Base-by-base conservation (phyloP, 2,329 filamentous ascomycete species). In the Colletotrichum viniferum region DNA sequence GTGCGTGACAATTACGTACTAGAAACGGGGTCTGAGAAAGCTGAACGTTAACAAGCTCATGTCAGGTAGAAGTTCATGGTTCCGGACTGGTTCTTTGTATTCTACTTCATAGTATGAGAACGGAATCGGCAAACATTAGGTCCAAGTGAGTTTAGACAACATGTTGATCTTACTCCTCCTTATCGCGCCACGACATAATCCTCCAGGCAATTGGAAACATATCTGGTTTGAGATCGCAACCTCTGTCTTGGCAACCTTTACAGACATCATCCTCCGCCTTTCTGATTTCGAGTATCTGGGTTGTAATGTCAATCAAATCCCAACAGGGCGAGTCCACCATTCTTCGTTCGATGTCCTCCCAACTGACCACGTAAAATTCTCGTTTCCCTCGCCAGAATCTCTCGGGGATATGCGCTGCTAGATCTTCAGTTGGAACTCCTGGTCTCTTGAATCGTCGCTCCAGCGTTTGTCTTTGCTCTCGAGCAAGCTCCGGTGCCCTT, bases 161-260 rank as follows among this genome's bases (percentile, higher is more conserved):
- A 3, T 3, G n/a, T 21, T 13, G 43, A 7, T 0, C 1, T 52
- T 21, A 13, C 43, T 7, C 43, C n/a, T 58, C 24, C 12, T 9
- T n/a, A 32, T 61, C 58, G 10, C 58, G 58, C 58, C 58, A 61
- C n/a, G 58, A 34, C 58, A 61, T 61, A n/a, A 61, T 61, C 28
- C 28, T 34, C 28, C 28, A 61, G 0, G 28, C 28, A 9, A 32
- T 30, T 30, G 58, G 58, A 8, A 61, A 61, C 18, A n/a, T 61
- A 2, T 61, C 58, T 16, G 26, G 28, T 12, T 28, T 61, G 28
- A 30, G 14, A 13, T 61, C 58, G 28, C 58, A 61, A 6, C 28
- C 58, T 61, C 0, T n/a, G 16, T 61, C 16, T 10, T 12, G 0
- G 58, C 58, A 61, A 34, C 58, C 58, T n/a, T n/a, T 26, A 14